Base-by-base conservation (phyloP, 2,329 filamentous ascomycete species). In the Colletotrichum falcatum region DNA sequence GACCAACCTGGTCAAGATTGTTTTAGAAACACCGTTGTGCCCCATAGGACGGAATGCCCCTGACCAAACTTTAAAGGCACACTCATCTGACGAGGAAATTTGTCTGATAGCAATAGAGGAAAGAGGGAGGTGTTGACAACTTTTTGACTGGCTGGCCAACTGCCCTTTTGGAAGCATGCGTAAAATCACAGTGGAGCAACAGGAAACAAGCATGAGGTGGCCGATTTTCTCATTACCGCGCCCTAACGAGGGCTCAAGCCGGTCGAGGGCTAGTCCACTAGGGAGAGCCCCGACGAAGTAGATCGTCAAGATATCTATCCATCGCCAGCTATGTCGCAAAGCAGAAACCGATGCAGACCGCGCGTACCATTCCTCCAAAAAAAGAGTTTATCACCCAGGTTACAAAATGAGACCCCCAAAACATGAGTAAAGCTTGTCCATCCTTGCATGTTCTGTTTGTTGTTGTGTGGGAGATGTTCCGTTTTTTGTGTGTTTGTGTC, bases 151-250 rank as follows among this genome's bases (percentile, higher is more conserved):
- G 30, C 5, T 9, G 6, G 7, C 48, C 28, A 48, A 30, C 33
- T 44, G 6, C 42, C 12, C n/a, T 12, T 6, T 14, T 8, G 28
- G 5, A n/a, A 39, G 16, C 37, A 35, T 44, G 35, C 16, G 28
- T 44, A 64, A 30, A 60, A 26, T 53, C 60, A 62, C 60, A 62
- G 11, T 23, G 12, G 16, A n/a, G 14, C 2, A 30, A 26, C 23
- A 26, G 37, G 23, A 68, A 68, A 61, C 39, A 46, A 42, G 23
- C 16, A 26, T 76, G 80, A 80, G 79, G 77, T 76, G 79, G 79
- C 80, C 78, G 77, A 78, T 76, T 79, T 74, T 80, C 77, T 79
- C 78, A 80, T 81, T 81, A 78, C 77, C 76, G 75, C 77, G 73
- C 77, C 79, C 76, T 74, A 70, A 78, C 74, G 75, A 76, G 77